Evolutionary conservation across 2,329 filamentous ascomycete genomes (phyloP), one percentile per base, ranked within the genome.

Genomic region (Apiospora aurea): DNA sequence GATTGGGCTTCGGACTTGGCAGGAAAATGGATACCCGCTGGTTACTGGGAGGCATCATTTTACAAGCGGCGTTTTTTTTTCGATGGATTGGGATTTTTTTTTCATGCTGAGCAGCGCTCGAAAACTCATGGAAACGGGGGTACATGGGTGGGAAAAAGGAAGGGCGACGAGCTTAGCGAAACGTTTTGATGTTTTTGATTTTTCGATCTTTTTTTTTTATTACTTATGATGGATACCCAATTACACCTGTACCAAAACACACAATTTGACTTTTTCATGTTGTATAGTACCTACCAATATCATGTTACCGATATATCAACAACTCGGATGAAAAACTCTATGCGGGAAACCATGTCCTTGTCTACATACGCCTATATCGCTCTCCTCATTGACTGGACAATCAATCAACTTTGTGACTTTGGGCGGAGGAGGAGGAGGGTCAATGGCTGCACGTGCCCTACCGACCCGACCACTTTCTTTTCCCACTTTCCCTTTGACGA

Each of bases 1-100:
- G 57, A 41, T 64, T 64, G 57, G 57, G 57, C 34, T 38, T 64
- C 57, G 57, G 57, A 64, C 57, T 64, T 41, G 34, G 57, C 57
- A 41, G 57, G 57, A 64, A 64, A 64, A 64, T 41, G 57, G 57
- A 41, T 64, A 38, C 57, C 57, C 34, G 10, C 34, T 64, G 57
- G 57, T 21, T 64, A 64, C n/a, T 64, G 34, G 34, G 57, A 64
- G 21, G 57, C 57, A 64, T 34, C 57, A 64, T 64, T 64, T 57
- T 57, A 38, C 34, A n/a, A 26, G 57, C 34, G 57, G 57, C 57
- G 57, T 61, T 61, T 11, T 34, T 34, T 47, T 21, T 49, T n/a
- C 46, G 57, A 64, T 13, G 57, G 34, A 64, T 64, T 41, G 34
- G 57, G 34, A 14, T 11, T 64, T 41, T n/a, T 41, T n/a, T n/a